Conservation (phyloP, 805 yeast genomes). For the Naumovozyma castellii region DNA sequence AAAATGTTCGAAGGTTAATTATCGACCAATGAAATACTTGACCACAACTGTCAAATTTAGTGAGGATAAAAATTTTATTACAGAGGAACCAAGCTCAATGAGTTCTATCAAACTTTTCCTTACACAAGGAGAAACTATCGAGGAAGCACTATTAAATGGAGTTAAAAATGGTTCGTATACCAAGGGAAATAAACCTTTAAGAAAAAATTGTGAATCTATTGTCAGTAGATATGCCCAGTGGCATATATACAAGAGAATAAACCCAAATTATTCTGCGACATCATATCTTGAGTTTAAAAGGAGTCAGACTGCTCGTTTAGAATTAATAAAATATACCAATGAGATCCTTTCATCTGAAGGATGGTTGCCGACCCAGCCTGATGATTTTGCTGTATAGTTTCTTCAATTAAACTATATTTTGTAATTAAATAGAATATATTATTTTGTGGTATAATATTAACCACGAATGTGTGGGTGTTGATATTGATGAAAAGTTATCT, state of each 20-base stretch:
- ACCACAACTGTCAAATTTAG: background rate
- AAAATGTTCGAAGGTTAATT: no score
- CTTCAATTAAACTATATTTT: no score
- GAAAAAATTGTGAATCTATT: slow-evolving; percentile 31
- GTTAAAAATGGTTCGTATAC: slow-evolving; percentile 48
- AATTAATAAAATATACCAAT: slow-evolving; percentile 25
- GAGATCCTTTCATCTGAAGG: slow-evolving; percentile 28
- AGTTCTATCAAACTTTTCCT: slow-evolving; percentile 13
- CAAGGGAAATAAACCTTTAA: slow-evolving; percentile 36
- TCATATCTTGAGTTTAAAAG: slow-evolving; percentile 31
- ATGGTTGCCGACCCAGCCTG: slow-evolving; percentile 40
- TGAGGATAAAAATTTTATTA: slow-evolving; percentile 8
- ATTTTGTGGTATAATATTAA: background rate
- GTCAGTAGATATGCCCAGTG: slow-evolving; percentile 24
- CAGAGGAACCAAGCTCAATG: slow-evolving; percentile 18
- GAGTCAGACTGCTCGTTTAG: slow-evolving; percentile 21
- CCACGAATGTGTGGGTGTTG: background rate
- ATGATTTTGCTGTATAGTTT: slow-evolving; percentile 31
- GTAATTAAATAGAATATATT: no score
- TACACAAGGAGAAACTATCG: slow-evolving; percentile 3
- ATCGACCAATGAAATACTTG: background rate
- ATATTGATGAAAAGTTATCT: no score
- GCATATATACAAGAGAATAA: slow-evolving; percentile 9
- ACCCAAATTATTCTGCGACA: background rate
- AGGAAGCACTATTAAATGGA: slow-evolving; percentile 42